Evolutionary conservation across 768 basidiomycete species (phyloP).

Genomic region (Russula sp.): DNA sequence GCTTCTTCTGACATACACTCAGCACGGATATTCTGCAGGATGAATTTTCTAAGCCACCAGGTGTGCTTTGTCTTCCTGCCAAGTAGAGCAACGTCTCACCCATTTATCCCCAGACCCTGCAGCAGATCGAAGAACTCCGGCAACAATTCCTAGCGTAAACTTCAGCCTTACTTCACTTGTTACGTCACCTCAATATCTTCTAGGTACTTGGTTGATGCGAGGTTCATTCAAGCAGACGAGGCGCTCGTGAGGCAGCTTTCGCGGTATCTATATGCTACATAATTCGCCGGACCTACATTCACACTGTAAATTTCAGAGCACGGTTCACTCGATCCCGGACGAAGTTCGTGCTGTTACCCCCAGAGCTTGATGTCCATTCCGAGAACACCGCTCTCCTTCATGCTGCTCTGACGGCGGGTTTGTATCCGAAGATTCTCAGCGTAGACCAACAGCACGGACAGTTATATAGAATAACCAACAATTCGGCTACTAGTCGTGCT

Average conservation of each 20-base stretch:
- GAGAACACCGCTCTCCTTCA: constrained; percentile 61
- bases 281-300: neutral
- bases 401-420: constrained; percentile 75
- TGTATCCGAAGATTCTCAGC: constrained; percentile 86
- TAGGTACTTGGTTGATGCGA: constrained; percentile 85
- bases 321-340: constrained; percentile 69
- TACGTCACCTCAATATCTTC: constrained; percentile 7
- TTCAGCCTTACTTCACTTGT: neutral
- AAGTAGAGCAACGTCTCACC: neutral
- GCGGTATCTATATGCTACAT: constrained; percentile 37
- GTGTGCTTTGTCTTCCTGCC: constrained; percentile 31
- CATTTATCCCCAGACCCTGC: constrained; percentile 56
- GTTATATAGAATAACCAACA: constrained; percentile 77
- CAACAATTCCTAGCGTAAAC: constrained; percentile 51
- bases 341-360: constrained; percentile 71
- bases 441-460: constrained; percentile 57
- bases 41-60: constrained; percentile 80
- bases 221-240: constrained; percentile 67
- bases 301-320: constrained; percentile 39
- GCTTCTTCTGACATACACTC: constrained; percentile 56
- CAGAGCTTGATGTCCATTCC: constrained; percentile 64
- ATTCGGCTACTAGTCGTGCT: constrained; percentile 65
- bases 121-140: constrained; percentile 93
- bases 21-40: constrained; percentile 72
- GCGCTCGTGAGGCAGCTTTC: constrained; percentile 64